These are phyloP conservation scores for Chalciporus pseudorubinellus DNA, from an alignment of 768 basidiomycete species.

Conservation along the genomic window DNA sequence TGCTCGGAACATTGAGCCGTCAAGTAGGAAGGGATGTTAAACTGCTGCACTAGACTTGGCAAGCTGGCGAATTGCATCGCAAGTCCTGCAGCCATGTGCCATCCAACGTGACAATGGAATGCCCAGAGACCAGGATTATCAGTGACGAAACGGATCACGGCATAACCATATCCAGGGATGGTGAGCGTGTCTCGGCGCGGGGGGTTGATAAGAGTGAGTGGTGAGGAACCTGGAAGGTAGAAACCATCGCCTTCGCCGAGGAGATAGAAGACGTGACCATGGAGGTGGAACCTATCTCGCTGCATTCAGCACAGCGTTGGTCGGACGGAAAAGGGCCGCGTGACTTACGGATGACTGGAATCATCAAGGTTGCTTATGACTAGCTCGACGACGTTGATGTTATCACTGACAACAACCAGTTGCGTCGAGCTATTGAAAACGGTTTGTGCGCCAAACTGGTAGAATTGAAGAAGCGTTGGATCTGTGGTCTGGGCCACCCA, in stretches of 20 bases:
- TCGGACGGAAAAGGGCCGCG: neutral
- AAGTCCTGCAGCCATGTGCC: constrained; percentile 42
- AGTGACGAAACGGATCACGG: constrained; percentile 39
- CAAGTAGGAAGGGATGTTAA: constrained; percentile 35
- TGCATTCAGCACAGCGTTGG: neutral
- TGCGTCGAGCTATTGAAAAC: constrained; percentile 23
- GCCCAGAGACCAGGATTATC: constrained; percentile 48
- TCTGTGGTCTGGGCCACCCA: constrained; percentile 25
- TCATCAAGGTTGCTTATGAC: constrained; percentile 26
- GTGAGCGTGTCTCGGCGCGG: constrained; percentile 42
- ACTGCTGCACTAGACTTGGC: constrained; percentile 33
- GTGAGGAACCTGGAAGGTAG: constrained; percentile 28
- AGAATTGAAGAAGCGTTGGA: constrained; percentile 30
- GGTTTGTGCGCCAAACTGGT: constrained; percentile 24
- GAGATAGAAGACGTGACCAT: constrained; percentile 36
- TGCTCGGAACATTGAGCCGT: constrained; percentile 35
- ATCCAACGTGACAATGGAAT: constrained; percentile 43
- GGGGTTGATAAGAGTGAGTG: constrained; percentile 35
- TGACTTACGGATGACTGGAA: constrained; percentile 30
- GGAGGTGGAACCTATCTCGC: constrained; percentile 35
- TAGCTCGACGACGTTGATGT: constrained; percentile 29
- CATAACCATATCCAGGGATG: constrained; percentile 38
- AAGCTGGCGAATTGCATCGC: constrained; percentile 41
- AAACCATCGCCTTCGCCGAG: constrained; percentile 36
- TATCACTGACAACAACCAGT: constrained; percentile 24